Evolutionary conservation across 371 early-diverging fungal species (phyloP), one percentile per base, ranked within the genome.

Genomic region (Dinochytrium kinnereticum): DNA sequence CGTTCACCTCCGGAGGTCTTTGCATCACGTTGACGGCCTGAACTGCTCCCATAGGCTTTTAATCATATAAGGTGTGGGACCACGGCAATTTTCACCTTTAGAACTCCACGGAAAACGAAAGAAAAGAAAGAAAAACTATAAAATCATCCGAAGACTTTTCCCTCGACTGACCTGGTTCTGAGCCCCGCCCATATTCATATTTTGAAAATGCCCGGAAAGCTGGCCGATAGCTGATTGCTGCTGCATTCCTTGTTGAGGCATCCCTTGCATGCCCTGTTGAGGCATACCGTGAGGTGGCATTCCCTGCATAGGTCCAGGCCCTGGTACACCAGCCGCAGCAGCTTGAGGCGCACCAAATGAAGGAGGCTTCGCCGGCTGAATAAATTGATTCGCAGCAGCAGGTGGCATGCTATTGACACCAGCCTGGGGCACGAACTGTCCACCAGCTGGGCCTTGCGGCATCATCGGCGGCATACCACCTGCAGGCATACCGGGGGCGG

Each of bases 21-120:
- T 78, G 78, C 15, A 78, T 68, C n/a, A 78, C 50, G 71, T 75
- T 78, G 17, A 75, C 72, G 36, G 69, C 40, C 2, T 24, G 61
- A 7, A 31, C 39, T 31, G 61, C 34, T 61, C 37, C 61, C 15
- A 7, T 7, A 61, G 61, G 24, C 7, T n/a, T n/a, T n/a, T n/a
- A n/a, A n/a, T n/a, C n/a, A n/a, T n/a, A n/a, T n/a, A n/a, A n/a
- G n/a, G n/a, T n/a, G n/a, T n/a, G n/a, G n/a, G n/a, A n/a, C n/a
- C n/a, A n/a, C n/a, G n/a, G n/a, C n/a, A n/a, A n/a, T n/a, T n/a
- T n/a, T n/a, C n/a, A n/a, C n/a, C n/a, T n/a, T n/a, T n/a, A n/a
- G n/a, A n/a, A n/a, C n/a, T n/a, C n/a, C n/a, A n/a, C n/a, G n/a
- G n/a, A n/a, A n/a, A n/a, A n/a, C n/a, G n/a, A n/a, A n/a, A n/a